A percentile compares a stretch with the other conserved stretches of the same genome.
These are phyloP conservation scores for Oryza glumipatula DNA, from an alignment of 176 grass and related monocot species.

Conservation along the genomic window DNA sequence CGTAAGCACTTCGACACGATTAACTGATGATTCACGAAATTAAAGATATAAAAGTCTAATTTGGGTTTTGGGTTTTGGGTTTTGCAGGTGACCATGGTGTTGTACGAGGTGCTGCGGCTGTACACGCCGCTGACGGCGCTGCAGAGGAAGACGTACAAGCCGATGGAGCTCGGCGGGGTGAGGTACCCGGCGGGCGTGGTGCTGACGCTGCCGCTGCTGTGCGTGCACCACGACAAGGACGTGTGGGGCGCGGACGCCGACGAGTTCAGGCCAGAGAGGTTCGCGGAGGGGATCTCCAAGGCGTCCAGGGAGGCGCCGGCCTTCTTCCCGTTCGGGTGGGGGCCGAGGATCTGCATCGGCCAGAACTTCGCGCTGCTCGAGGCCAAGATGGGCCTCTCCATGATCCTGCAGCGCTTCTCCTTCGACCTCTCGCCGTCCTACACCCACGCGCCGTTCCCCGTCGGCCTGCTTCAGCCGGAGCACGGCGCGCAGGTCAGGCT, in stretches of 20 bases:
- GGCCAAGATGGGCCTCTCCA: conserved; percentile 69
- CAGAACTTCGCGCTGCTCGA: conserved; percentile 83
- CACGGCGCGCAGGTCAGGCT: conserved; percentile 70
- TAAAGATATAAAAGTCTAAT: too few relatives aligned
- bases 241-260: conserved; percentile 59
- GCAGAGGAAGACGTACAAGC: conserved; percentile 43
- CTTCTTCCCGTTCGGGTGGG: conserved; percentile 73
- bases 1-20: conserved; percentile 36
- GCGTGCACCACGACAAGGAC: conserved; percentile 65
- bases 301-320: conserved; percentile 56
- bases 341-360: conserved; percentile 68
- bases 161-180: conserved; percentile 52
- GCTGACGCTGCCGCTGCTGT: conserved; percentile 50
- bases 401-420: conserved; percentile 72
- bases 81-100: conserved; percentile 73
- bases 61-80: too few relatives aligned
- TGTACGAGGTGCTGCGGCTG: conserved; percentile 78
- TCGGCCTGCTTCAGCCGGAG: conserved; percentile 57
- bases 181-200: conserved; percentile 59
- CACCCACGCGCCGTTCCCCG: conserved; percentile 55
- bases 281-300: conserved; percentile 64
- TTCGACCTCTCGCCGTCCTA: conserved; percentile 77
- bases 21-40: too few relatives aligned
- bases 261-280: conserved; percentile 79
- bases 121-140: conserved; percentile 52